Conservation (phyloP, 2,329 filamentous ascomycete species). For the Colletotrichum euphorbiae region DNA sequence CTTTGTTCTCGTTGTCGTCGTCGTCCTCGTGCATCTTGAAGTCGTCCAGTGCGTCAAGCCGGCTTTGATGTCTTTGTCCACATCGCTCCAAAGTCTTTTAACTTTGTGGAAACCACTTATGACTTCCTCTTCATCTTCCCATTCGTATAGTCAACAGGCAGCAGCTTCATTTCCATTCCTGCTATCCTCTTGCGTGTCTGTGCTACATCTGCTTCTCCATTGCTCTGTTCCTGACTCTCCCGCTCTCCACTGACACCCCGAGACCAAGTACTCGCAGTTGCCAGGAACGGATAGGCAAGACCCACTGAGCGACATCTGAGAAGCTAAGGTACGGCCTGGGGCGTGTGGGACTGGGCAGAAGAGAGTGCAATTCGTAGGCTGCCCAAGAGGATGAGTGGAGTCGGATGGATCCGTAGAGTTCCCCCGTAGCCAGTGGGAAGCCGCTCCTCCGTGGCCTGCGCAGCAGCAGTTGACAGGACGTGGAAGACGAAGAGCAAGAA, state of each 20-base stretch:
- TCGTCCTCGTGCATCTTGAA: background rate
- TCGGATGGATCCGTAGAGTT: slow-evolving; percentile 17
- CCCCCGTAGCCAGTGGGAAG: slow-evolving; percentile 26
- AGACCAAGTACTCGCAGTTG: slow-evolving; percentile 8
- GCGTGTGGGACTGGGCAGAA: background rate
- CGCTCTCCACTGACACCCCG: slow-evolving; percentile 20
- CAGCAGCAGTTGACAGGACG: background rate
- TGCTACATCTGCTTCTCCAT: slow-evolving; percentile 2
- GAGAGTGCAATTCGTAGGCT: background rate
- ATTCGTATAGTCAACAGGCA: background rate
- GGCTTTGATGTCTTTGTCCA: slow-evolving; percentile 2
- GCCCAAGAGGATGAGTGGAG: slow-evolving; percentile 26
- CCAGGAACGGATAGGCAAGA: slow-evolving; percentile 21
- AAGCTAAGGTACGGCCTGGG: background rate
- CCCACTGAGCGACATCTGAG: background rate
- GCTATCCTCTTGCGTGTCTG: background rate
- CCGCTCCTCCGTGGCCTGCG: background rate
- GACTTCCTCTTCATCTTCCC: background rate
- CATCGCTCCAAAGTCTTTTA: background rate
- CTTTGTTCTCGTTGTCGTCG: slow-evolving; percentile 9
- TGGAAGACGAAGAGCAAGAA: background rate
- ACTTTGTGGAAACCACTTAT: background rate
- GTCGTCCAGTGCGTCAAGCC: background rate
- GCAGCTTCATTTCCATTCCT: background rate
- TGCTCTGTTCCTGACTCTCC: slow-evolving; percentile 18